Percentiles rank a stretch among this genome's conserved stretches.
Conservation (phyloP, 108 stramenopile species). For the Licmophora abbreviata region DNA sequence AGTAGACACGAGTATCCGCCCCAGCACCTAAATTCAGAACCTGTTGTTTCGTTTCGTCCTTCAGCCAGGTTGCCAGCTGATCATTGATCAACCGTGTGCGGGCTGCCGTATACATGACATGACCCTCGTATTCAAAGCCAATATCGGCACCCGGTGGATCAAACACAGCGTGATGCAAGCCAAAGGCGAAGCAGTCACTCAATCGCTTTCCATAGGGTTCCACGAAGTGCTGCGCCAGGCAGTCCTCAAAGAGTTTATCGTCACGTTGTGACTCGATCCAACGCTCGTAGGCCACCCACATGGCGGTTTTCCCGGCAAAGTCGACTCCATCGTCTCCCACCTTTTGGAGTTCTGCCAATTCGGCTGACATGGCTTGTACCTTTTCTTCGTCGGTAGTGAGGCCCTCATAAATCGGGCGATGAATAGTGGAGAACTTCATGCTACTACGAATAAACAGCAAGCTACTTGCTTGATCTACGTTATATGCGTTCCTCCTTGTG, state of each 20-base stretch:
- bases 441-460: too few species aligned
- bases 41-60: not conserved
- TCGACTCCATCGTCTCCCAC: not conserved
- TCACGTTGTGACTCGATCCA: not conserved
- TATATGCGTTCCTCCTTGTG: slow-evolving; percentile 4
- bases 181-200: not conserved
- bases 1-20: not conserved
- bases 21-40: not conserved
- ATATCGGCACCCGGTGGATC: slow-evolving; percentile 1
- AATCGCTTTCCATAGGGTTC: not conserved
- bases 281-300: not conserved
- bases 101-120: not conserved
- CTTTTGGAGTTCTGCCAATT: not conserved
- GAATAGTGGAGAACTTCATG: not conserved
- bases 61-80: not conserved
- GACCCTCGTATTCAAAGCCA: not conserved
- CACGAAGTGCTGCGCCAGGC: not conserved
- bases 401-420: not conserved
- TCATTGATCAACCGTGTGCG: not conserved
- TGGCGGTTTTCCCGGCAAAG: not conserved
- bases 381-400: not conserved
- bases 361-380: not conserved
- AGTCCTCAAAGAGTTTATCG: not conserved
- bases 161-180: not conserved
- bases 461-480: too few species aligned